phyloP scores from a whole-genome alignment of 495 filamentous ascomycete species.

The Achaetomiella virescens region DNA sequence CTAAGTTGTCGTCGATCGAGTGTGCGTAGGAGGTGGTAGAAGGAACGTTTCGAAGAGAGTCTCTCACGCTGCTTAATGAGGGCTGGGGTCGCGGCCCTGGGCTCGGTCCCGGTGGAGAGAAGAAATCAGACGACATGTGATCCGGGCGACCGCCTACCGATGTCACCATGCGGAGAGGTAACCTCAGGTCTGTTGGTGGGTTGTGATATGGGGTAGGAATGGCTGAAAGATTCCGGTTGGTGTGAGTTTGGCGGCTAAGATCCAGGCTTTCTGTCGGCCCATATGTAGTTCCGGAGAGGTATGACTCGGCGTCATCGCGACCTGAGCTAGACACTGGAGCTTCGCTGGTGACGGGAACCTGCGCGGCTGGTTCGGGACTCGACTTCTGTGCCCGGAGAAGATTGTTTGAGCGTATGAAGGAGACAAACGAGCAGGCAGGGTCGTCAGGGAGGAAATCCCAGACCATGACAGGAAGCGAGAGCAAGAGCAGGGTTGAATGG shows the following conservation, averaged over 20 bases:
- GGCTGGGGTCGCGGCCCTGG: neutral
- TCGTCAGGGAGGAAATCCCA: constrained; percentile 49
- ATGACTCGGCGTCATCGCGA: constrained; percentile 25
- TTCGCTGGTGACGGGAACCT: neutral
- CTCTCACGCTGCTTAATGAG: constrained; percentile 3
- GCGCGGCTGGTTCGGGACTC: neutral
- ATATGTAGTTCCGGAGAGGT: constrained; percentile 24
- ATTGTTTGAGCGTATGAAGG: constrained; percentile 47
- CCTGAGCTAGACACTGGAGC: neutral
- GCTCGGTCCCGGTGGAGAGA: neutral
- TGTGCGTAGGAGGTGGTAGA: constrained; percentile 14
- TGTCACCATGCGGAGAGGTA: neutral
- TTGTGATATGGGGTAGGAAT: constrained; percentile 1
- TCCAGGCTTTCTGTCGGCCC: constrained; percentile 17
- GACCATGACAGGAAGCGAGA: constrained; percentile 46
- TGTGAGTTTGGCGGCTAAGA: neutral
- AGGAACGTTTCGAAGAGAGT: constrained; percentile 10
- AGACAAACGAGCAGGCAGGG: constrained; percentile 46
- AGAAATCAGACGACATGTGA: neutral
- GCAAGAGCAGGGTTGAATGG: constrained; percentile 43
- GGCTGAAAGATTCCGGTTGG: constrained; percentile 6
- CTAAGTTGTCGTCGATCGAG: constrained; percentile 12
- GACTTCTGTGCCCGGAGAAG: constrained; percentile 16
- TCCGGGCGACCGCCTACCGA: neutral
- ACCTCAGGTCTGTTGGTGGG: neutral